A percentile compares a stretch with the other conserved stretches of the same genome.
phyloP scores from a whole-genome alignment of 257 asterid species.

The Eustoma russellianum region DNA sequence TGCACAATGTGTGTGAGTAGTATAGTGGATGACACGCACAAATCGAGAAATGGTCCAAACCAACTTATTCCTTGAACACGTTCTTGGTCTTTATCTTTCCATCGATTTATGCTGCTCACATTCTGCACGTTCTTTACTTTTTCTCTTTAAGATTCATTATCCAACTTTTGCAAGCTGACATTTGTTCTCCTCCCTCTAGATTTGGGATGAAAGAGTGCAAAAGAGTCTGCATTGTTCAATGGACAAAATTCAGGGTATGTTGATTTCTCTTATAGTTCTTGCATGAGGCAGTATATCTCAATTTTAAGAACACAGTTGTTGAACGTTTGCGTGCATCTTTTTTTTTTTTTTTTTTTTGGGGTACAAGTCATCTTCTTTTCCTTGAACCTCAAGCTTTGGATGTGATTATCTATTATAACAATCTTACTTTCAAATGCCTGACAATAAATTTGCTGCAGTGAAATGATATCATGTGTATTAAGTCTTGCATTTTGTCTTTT shows the following conservation, averaged over 20 bases:
- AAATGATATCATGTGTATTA: no score
- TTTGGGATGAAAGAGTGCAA: constrained; percentile 68
- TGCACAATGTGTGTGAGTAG: no score
- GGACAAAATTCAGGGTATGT: constrained; percentile 91
- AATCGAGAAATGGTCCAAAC: no score
- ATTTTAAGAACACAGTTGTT: neutral
- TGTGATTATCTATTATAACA: neutral
- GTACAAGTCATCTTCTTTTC: neutral
- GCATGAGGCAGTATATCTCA: neutral
- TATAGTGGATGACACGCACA: no score
- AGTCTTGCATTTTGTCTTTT: neutral
- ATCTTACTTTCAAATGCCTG: neutral
- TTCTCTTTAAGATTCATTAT: neutral
- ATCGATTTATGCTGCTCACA: neutral
- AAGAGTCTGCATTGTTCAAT: constrained; percentile 58
- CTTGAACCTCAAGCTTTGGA: neutral
- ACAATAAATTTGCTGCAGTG: no score
- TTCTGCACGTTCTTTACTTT: neutral
- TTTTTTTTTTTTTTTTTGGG: neutral
- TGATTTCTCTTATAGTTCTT: constrained; percentile 6
- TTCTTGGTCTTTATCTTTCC: neutral
- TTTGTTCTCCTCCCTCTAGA: constrained; percentile 21
- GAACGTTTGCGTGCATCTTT: neutral
- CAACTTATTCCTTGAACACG: no score
- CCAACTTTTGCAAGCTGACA: no score